Percentiles rank a stretch among this genome's conserved stretches.
Conservation (phyloP, 2,329 filamentous ascomycete species). For the Clathrospora elynae region DNA sequence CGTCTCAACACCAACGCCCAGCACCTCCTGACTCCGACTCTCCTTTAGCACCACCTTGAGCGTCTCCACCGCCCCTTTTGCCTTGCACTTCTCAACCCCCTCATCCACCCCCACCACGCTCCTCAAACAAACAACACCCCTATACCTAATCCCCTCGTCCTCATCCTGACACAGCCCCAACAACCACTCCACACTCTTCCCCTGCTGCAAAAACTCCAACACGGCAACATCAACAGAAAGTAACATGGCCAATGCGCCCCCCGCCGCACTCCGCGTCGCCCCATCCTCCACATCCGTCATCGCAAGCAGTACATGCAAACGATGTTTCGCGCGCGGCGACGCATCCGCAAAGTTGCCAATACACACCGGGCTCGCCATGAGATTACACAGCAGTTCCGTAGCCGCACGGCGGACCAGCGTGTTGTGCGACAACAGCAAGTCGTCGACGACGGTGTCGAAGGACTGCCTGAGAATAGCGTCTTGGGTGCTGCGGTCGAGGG, state of each 20-base stretch:
- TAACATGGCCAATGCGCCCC: slow-evolving; percentile 84
- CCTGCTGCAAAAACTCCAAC: slow-evolving; percentile 67
- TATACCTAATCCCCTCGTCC: slow-evolving; percentile 67
- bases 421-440: slow-evolving; percentile 79
- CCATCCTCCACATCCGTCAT: slow-evolving; percentile 84
- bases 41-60: slow-evolving; percentile 73
- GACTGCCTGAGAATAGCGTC: slow-evolving; percentile 72
- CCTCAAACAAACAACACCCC: slow-evolving; percentile 75
- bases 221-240: slow-evolving; percentile 79
- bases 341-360: slow-evolving; percentile 72
- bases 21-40: slow-evolving; percentile 69
- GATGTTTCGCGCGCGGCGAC: slow-evolving; percentile 68
- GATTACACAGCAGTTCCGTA: slow-evolving; percentile 89
- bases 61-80: slow-evolving; percentile 67
- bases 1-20: slow-evolving; percentile 73
- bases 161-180: slow-evolving; percentile 77
- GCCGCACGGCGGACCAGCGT: slow-evolving; percentile 77
- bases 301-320: slow-evolving; percentile 83
- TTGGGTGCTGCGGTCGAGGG: slow-evolving; percentile 66
- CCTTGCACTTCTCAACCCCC: slow-evolving; percentile 50
- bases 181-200: slow-evolving; percentile 76
- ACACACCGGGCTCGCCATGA: slow-evolving; percentile 72
- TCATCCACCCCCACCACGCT: slow-evolving; percentile 70
- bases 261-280: slow-evolving; percentile 79
- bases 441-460: slow-evolving; percentile 75